Evolutionary conservation across 768 basidiomycete genomes (phyloP), one percentile per base, ranked within the genome.

Genomic region (Hericium alpestre): DNA sequence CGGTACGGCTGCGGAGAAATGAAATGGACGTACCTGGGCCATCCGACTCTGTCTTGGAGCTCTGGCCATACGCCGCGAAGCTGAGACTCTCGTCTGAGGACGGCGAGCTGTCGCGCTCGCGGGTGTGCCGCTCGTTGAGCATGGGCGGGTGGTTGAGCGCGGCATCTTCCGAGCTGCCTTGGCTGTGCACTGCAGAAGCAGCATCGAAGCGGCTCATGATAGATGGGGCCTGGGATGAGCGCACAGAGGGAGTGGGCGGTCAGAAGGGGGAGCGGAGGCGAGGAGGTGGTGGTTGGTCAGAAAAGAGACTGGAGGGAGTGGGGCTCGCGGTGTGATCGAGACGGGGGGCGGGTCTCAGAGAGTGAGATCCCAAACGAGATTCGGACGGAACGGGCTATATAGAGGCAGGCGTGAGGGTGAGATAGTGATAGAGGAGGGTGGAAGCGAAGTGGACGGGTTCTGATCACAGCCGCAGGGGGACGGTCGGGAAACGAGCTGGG

Each of bases 261-360:
- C 32, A 59, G 53, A 55, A 40, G 51, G 47, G 51, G 46, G 55
- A 60, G 50, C 55, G 48, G 54, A 56, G 58, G 58, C 55, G 55
- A 59, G n/a, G 12, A 23, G 22, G 15, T 27, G 49, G 49, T 27
- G 49, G 25, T 15, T 15, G 49, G 25, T 15, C 6, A 23, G n/a
- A 32, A 32, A 32, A 32, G 32, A 32, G 32, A 32, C 1, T 6
- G 49, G 15, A 32, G 49, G 15, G 18, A 53, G 20, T 38, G 59
- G 56, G 59, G 60, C 60, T 55, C 56, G 60, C 60, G 60, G 60
- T 54, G 60, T 59, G 58, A 61, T 59, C 60, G 60, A 55, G 57
- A 55, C 48, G 25, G 60, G 25, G 55, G 40, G 55, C 60, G 49
- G 60, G 53, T 59, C 39, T 59, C 60, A 58, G 32, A 32, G 32